Evolutionary conservation across 768 basidiomycete genomes (phyloP), one percentile per base, ranked within the genome.

Genomic region (Candolleomyces aberdarensis): DNA sequence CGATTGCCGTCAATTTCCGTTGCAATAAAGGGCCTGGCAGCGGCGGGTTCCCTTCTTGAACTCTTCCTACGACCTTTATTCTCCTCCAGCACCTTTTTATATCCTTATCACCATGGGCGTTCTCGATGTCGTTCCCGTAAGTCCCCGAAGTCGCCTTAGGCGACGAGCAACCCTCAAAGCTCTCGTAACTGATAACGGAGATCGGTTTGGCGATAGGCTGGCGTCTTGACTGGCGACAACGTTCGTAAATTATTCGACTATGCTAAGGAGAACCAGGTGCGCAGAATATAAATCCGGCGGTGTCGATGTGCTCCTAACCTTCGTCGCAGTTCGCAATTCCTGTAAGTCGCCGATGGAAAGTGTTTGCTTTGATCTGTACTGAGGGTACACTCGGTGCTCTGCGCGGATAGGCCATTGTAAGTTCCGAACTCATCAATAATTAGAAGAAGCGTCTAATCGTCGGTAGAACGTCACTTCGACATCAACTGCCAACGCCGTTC

Each of bases 181-280:
- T 17, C 29, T 22, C 20, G 26, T 3, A 31, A 59, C 58, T 53
- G 58, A 59, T 59, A 54, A 59, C n/a, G 13, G 50, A 19, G 39
- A 52, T 58, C 50, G n/a, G 54, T 60, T 56, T 26, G 48, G 31
- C 26, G 48, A 60, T 69, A 96, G 95, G 82, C 94, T 74, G 96
- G 96, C 65, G 96, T 99, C 63, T 77, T 99, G 72, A 96, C 94
- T 62, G 96, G 96, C 75, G 91, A 96, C 67, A 85, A 98, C 73
- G 91, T 94, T 68, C 87, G 94, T 77, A 96, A 95, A 76, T 77
- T 99, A 71, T 96, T 98, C 73, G 88, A 96, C 67, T 97, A 96
- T 74, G 96, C 96, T 49, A 91, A 89, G 69, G 85, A 87, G 68
- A 72, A 98, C 75, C 80, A 95, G 82, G 96, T 94, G 64, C 64